Base-by-base conservation (phyloP, 768 basidiomycete species). In the Hericium erinaceus region DNA sequence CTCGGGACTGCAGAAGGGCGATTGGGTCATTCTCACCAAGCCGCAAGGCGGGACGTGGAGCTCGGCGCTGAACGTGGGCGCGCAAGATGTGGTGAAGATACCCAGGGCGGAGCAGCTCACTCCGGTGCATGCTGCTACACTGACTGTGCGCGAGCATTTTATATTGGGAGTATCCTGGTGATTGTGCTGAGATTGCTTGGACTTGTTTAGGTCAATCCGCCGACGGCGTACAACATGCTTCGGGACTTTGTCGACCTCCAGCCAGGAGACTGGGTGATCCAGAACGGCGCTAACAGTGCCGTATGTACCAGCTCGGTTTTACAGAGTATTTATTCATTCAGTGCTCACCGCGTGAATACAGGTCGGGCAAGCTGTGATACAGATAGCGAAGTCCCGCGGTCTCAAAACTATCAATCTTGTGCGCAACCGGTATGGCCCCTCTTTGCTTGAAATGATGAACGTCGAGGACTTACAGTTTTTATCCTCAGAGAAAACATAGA, bases 321-420 rank as follows among this genome's bases (percentile, higher is more conserved):
- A 33, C 4, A 33, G 28, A 33, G 4, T 5, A 33, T 33, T 5
- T 6, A 33, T 33, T 33, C 28, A 5, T 5, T 33, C 28, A 6
- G 28, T 33, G 28, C 4, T 2, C 28, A 33, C 28, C 7, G 28
- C 28, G 22, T 39, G 33, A 39, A 13, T 48, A 0, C 56, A 87
- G 85, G 86, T 89, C 13, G 92, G 92, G 12, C 88, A 93, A 74
- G 83, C 84, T 0, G 87, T 92, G 22, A 89, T 93, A 51, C 91
- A 93, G 63, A 85, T 95, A 40, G 44, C 90, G n/a, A 82, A 79
- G 33, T 74, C 79, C 15, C 77, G 74, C 52, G 85, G 87, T 6
- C 57, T 90, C 44, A 85, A 84, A 41, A 93, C 90, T 1, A 80
- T 94, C 64, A 94, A 94, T 65, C 78, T 94, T 60, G 81, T 95